Base-by-base conservation (phyloP, 768 basidiomycete species). In the Lentinula boryana region DNA sequence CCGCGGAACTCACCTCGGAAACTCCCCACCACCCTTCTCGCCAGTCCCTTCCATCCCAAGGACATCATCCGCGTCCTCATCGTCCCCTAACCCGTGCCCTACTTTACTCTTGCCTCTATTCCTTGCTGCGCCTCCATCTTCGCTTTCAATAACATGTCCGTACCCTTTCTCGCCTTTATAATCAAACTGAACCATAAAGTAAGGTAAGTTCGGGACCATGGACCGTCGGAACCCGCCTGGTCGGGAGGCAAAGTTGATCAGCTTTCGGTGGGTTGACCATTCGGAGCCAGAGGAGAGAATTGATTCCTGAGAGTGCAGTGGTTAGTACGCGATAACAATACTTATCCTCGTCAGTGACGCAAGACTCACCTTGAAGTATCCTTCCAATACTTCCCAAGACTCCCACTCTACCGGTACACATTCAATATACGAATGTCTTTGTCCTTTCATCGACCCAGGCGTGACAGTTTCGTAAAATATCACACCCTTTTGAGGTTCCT, bases 131-230 rank as follows among this genome's bases (percentile, higher is more conserved):
- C 55, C 40, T 40, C 36, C 36, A 16, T 40, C 40, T 2, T 56
- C 55, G 1, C 97, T 97, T 71, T 99, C 97, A 63, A 99, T 97
- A 63, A 99, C 92, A 73, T 99, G 97, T 0, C 97, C 97, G 69
- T 94, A 99, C 2, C 97, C 97, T 68, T 93, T 94, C 73, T 98
- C 95, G 27, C 97, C 95, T 68, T 95, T 98, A 73, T 98, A 81
- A 74, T 99, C 97, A 72, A 96, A 99, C 67, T 96, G 95, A 6
- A 98, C 91, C 93, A 95, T 96, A 69, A 99, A 99, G 74, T 99
- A 99, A 1, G 97, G 97, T 33, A 99, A 76, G 68, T 98, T 97
- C 2, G 95, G 87, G 10, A 99, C 96, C 89, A 99, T 91, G 27
- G 92, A 87, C 0, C 96, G 84, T 44, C 95, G 81, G 78, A 98